Base-by-base conservation (phyloP, 495 filamentous ascomycete species). In the Neurospora sp. region DNA sequence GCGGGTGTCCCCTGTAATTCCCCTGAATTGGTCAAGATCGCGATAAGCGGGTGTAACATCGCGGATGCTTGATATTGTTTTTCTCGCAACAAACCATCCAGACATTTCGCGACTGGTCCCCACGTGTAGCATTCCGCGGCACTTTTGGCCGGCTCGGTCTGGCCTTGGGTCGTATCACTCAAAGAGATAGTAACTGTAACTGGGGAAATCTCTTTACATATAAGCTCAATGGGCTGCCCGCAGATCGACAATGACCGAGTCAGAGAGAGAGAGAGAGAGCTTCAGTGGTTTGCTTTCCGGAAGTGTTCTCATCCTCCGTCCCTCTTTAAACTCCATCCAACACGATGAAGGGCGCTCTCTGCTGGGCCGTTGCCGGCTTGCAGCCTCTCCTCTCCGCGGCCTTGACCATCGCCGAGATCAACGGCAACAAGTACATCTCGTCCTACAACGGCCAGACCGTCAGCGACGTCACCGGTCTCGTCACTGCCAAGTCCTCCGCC, bases 391-490 rank as follows among this genome's bases (percentile, higher is more conserved):
- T 80, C 69, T 73, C 71, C 22, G 72, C 79, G 22, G 87, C 86
- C 44, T 71, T 88, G 39, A 86, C 86, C 61, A 89, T 91, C 75
- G 81, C 82, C 44, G 84, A 88, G 72, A 90, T 91, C 82, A 89
- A 89, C 74, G 89, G 88, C 72, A 82, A 86, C 70, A 83, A 78
- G n/a, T 90, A 83, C 80, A 75, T 89, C 42, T 91, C 89, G 27
- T 83, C 88, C 0, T 85, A 84, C 76, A 81, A 81, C 5, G 85
- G 84, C 10, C 71, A 87, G 74, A 78, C 73, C 0, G 85, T 90
- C 47, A 84, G 82, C 10, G 81, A 85, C 45, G 82, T 91, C 44
- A 84, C 84, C 8, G 89, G 89, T 6, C 77, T 90, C 35, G 82
- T 90, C n/a, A 87, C 86, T 14, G 89, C 87, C 39, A 88, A 87